Conservation (phyloP, 768 basidiomycete genomes). For the Boletus reticuloceps region DNA sequence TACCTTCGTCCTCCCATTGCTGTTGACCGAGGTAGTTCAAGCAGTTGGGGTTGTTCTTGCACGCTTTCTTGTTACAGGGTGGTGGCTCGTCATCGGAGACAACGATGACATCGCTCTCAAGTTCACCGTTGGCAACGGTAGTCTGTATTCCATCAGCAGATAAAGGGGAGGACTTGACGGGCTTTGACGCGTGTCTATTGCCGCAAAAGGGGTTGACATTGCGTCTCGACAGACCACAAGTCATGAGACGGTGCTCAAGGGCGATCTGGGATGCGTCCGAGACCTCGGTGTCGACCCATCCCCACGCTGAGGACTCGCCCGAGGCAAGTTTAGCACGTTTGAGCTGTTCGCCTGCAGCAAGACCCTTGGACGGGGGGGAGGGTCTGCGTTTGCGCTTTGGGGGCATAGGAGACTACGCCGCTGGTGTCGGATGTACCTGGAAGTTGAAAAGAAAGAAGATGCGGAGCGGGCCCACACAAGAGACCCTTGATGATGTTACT, state of each 20-base stretch:
- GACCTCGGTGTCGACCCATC: conserved; percentile 76
- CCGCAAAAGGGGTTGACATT: conserved; percentile 53
- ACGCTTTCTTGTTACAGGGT: conserved; percentile 58
- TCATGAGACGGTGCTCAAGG: conserved; percentile 57
- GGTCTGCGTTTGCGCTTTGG: conserved; percentile 57
- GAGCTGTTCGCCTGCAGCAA: conserved; percentile 60
- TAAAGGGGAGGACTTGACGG: conserved; percentile 14
- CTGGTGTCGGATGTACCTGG: neutral
- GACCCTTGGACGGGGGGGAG: conserved; percentile 47
- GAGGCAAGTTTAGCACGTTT: conserved; percentile 54
- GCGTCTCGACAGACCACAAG: conserved; percentile 62
- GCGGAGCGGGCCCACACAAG: conserved; percentile 4
- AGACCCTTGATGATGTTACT: conserved; percentile 14
- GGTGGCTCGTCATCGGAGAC: conserved; percentile 65
- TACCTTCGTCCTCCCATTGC: conserved; percentile 75
- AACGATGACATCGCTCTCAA: conserved; percentile 62
- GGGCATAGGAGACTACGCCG: conserved; percentile 39
- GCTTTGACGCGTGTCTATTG: conserved; percentile 48
- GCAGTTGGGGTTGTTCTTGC: conserved; percentile 80
- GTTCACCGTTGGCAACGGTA: conserved; percentile 38
- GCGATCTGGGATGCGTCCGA: conserved; percentile 57
- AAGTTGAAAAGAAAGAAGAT: conserved; percentile 6
- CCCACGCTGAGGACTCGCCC: conserved; percentile 57
- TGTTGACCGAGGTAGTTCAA: conserved; percentile 86
- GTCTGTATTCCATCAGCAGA: conserved; percentile 8